Percentiles rank a stretch among this genome's conserved stretches.
Evolutionary conservation across 2,329 filamentous ascomycete species (phyloP).

Genomic region (Neobulgaria alba): DNA sequence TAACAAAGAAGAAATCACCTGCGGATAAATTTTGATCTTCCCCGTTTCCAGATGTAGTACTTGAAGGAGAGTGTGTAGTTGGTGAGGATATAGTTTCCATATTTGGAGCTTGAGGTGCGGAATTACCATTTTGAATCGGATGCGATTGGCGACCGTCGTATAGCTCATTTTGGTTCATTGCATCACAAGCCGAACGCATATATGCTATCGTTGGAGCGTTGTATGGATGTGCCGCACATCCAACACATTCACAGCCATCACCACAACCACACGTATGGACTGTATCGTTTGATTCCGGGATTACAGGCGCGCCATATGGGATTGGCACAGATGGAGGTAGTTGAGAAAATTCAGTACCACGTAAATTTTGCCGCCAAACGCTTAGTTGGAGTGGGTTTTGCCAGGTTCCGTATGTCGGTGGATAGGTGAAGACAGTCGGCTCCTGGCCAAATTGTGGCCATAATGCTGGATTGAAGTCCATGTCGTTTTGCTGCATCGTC

Average conservation of each 20-base stretch:
- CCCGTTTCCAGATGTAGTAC: constrained; percentile 20
- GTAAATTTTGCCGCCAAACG: constrained; percentile 42
- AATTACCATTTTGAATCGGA: constrained; percentile 8
- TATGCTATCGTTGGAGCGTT: constrained; percentile 53
- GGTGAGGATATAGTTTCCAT: constrained; percentile 18
- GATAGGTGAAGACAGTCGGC: constrained; percentile 43
- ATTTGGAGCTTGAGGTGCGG: constrained; percentile 5
- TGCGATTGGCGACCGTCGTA: constrained; percentile 8
- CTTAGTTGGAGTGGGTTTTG: constrained; percentile 46
- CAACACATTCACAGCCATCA: constrained; percentile 57
- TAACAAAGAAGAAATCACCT: constrained; percentile 52
- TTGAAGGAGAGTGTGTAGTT: constrained; percentile 23
- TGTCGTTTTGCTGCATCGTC: constrained; percentile 16
- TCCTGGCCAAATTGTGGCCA: constrained; percentile 23
- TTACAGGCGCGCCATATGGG: constrained; percentile 27
- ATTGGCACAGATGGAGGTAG: constrained; percentile 8
- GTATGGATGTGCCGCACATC: constrained; percentile 59
- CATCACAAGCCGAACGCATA: constrained; percentile 38
- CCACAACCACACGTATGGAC: constrained; percentile 53
- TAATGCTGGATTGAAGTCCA: constrained; percentile 11
- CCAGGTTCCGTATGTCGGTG: constrained; percentile 45
- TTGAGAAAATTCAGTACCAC: constrained; percentile 31
- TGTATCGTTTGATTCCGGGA: constrained; percentile 27
- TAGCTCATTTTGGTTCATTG: constrained; percentile 20
- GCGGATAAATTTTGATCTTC: constrained; percentile 42